Evolutionary conservation across 495 filamentous ascomycete genomes (phyloP).

Genomic region (Evansstolkia leycettana): DNA sequence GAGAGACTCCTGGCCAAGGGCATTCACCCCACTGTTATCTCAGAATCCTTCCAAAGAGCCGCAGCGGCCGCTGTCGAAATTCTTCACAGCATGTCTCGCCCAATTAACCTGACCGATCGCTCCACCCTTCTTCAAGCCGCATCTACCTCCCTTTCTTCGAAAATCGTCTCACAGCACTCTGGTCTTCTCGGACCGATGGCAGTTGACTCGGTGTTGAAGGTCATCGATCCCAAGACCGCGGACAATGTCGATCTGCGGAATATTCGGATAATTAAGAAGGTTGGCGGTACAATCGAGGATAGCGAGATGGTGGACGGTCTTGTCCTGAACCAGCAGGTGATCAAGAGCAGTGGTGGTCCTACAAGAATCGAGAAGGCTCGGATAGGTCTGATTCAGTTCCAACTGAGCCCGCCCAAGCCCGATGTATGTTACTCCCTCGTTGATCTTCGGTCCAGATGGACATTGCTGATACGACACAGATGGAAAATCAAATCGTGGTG

Average conservation of each 20-base stretch:
- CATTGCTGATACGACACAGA: conserved; percentile 36
- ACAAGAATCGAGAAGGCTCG: conserved; percentile 90
- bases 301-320: conserved; percentile 94
- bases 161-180: conserved; percentile 95
- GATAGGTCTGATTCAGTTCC: conserved; percentile 97
- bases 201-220: conserved; percentile 88
- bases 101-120: conserved; percentile 80
- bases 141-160: conserved; percentile 93
- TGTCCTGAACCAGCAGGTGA: conserved; percentile 80
- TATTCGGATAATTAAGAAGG: conserved; percentile 94
- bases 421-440: conserved; percentile 48
- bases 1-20: conserved; percentile 82
- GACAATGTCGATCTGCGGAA: conserved; percentile 95
- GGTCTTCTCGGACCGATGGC: conserved; percentile 89
- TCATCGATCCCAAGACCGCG: conserved; percentile 87
- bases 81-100: conserved; percentile 89
- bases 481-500: conserved; percentile 98
- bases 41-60: conserved; percentile 93
- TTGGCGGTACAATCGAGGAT: conserved; percentile 95
- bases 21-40: conserved; percentile 95
- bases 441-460: neutral
- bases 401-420: conserved; percentile 93
- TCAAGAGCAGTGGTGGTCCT: conserved; percentile 89
- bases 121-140: conserved; percentile 87
- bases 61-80: conserved; percentile 77